These are phyloP conservation scores for Ilyonectria sp. DNA, from an alignment of 2,329 filamentous ascomycete species.

Conservation along the genomic window DNA sequence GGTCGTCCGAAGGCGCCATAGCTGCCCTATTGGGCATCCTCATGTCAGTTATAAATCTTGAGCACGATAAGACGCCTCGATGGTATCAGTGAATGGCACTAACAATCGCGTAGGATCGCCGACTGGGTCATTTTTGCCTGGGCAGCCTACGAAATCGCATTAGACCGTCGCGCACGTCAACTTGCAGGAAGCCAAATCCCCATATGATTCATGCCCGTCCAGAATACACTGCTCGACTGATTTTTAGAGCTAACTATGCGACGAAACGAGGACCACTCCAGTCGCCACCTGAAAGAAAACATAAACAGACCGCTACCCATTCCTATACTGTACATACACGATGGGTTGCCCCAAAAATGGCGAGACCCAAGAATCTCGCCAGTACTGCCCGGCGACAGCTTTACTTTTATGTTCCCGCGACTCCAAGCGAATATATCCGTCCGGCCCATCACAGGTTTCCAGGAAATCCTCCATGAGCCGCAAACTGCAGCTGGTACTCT, in stretches of 20 bases:
- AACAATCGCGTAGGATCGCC: slow-evolving; percentile 28
- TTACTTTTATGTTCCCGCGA: slow-evolving; percentile 5
- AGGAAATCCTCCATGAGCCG: slow-evolving; percentile 72
- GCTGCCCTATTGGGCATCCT: slow-evolving; percentile 43
- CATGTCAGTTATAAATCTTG: slow-evolving; percentile 33
- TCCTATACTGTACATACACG: slow-evolving; percentile 23
- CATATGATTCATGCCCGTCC: slow-evolving; percentile 30
- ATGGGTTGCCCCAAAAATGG: slow-evolving; percentile 29
- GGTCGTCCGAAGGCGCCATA: slow-evolving; percentile 38
- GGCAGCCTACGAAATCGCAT: slow-evolving; percentile 33
- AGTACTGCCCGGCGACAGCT: slow-evolving; percentile 3
- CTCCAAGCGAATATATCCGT: neutral
- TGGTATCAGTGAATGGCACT: neutral
- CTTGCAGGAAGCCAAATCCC: slow-evolving; percentile 37
- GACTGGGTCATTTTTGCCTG: slow-evolving; percentile 41
- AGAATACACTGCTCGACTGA: slow-evolving; percentile 19
- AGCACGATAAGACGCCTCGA: too few relatives aligned
- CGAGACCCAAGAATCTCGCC: slow-evolving; percentile 7
- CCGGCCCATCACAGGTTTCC: slow-evolving; percentile 41
- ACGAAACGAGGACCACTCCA: neutral
- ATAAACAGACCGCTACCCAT: neutral
- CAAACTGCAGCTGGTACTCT: slow-evolving; percentile 83
- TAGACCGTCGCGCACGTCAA: slow-evolving; percentile 28
- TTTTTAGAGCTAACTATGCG: slow-evolving; percentile 10
- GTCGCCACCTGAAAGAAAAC: neutral